phyloP scores from a whole-genome alignment of 2,329 filamentous ascomycete species.

The Nannizziopsis arthrosporioides region DNA sequence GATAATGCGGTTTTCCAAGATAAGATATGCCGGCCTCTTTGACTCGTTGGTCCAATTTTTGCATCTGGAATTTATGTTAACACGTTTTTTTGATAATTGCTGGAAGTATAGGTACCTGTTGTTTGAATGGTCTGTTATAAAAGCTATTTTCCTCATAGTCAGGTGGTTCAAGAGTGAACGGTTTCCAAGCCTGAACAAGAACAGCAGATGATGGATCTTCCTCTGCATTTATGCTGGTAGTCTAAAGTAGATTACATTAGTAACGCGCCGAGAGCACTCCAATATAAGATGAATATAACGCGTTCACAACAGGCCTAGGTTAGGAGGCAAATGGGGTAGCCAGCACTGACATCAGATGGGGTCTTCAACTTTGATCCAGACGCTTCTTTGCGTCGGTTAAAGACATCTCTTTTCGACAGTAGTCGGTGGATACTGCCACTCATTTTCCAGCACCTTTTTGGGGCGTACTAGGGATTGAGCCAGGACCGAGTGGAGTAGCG shows the following conservation, averaged over 20 bases:
- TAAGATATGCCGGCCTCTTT: constrained; percentile 22
- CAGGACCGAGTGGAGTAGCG: too few species aligned
- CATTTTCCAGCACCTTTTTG: constrained; percentile 20
- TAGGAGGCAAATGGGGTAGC: not conserved
- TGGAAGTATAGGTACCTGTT: not conserved
- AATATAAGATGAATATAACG: not conserved
- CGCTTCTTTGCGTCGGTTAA: constrained; percentile 15
- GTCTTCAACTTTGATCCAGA: constrained; percentile 3
- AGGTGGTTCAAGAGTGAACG: constrained; percentile 1
- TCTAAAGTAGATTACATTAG: not conserved
- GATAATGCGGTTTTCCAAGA: constrained; percentile 51
- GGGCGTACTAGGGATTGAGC: not conserved
- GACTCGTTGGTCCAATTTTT: constrained; percentile 1
- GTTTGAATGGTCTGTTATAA: constrained; percentile 4
- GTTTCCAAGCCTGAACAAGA: constrained; percentile 3
- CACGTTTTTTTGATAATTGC: not conserved
- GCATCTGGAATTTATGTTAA: constrained; percentile 1
- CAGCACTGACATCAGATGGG: constrained; percentile 1
- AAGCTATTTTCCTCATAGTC: not conserved
- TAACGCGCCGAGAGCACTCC: not conserved
- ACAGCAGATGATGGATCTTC: not conserved
- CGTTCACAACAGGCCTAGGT: too few species aligned
- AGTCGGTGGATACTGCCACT: constrained; percentile 32
- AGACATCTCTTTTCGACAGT: constrained; percentile 30
- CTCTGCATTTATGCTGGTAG: not conserved